phyloP scores from a whole-genome alignment of 768 basidiomycete genomes.

The Rhizopogon vesiculosus region DNA sequence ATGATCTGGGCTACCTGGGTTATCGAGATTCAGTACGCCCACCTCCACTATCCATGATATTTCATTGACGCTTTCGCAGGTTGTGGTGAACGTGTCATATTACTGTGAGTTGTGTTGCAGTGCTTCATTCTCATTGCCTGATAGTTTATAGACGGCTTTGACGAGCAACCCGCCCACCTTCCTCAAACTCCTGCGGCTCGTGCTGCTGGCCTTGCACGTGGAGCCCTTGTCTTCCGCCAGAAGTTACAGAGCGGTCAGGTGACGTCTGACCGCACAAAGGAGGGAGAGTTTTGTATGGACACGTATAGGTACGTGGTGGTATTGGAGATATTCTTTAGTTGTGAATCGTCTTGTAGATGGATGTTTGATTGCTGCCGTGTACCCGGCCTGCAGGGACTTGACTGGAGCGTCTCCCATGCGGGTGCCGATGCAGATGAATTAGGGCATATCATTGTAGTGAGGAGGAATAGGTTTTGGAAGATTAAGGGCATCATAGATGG shows the following conservation, averaged over 20 bases:
- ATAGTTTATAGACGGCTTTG: slow-evolving; percentile 63
- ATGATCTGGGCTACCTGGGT: slow-evolving; percentile 73
- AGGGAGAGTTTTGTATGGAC: slow-evolving; percentile 80
- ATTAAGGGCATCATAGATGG: slow-evolving; percentile 56
- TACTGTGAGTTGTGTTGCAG: slow-evolving; percentile 55
- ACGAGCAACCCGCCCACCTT: slow-evolving; percentile 57
- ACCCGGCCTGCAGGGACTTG: slow-evolving; percentile 66
- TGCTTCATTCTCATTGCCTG: slow-evolving; percentile 3
- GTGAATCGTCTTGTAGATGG: slow-evolving; percentile 47
- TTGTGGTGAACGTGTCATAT: slow-evolving; percentile 91
- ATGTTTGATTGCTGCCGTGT: slow-evolving; percentile 91
- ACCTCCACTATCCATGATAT: not conserved
- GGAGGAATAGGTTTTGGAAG: slow-evolving; percentile 84
- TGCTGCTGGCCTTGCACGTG: slow-evolving; percentile 68
- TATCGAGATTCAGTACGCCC: slow-evolving; percentile 77
- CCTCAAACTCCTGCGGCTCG: slow-evolving; percentile 54
- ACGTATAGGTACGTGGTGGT: slow-evolving; percentile 57
- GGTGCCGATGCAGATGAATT: slow-evolving; percentile 41
- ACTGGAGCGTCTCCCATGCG: slow-evolving; percentile 74
- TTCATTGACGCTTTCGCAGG: slow-evolving; percentile 33
- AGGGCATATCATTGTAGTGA: slow-evolving; percentile 82
- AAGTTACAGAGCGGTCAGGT: slow-evolving; percentile 62
- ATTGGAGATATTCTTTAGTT: not conserved
- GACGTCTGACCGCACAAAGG: slow-evolving; percentile 60
- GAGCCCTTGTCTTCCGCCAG: slow-evolving; percentile 70